These are phyloP conservation scores for Drosera spatulata DNA, from an alignment of 179 eudicot genomes.

Conservation along the genomic window DNA sequence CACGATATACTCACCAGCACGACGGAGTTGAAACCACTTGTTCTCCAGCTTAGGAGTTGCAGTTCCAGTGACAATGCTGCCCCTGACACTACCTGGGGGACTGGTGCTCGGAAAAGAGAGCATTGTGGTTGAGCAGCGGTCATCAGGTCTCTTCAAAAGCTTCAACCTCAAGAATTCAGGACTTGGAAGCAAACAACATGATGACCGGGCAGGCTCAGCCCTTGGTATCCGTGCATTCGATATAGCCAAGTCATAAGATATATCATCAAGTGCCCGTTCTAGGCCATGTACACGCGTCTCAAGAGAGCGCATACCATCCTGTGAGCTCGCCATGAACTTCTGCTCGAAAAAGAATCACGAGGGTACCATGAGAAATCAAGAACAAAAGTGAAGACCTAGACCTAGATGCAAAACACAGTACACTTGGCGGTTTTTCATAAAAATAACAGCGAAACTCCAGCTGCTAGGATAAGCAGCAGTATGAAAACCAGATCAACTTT, in stretches of 20 bases:
- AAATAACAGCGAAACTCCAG: too few species aligned
- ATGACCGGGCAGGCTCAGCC: slow-evolving; percentile 32
- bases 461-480: too few species aligned
- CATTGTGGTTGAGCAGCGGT: slow-evolving; percentile 29
- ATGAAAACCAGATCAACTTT: not conserved
- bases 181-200: slow-evolving; percentile 77
- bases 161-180: slow-evolving; percentile 70
- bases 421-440: too few species aligned
- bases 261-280: slow-evolving; percentile 72
- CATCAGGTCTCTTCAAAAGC: slow-evolving; percentile 62
- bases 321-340: slow-evolving; percentile 88
- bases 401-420: too few species aligned
- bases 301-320: slow-evolving; percentile 64
- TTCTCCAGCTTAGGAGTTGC: slow-evolving; percentile 23
- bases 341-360: slow-evolving; percentile 12
- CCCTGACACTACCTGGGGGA: slow-evolving; percentile 17
- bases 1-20: slow-evolving; percentile 35
- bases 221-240: slow-evolving; percentile 68
- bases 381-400: not conserved
- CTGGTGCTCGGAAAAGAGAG: slow-evolving; percentile 25
- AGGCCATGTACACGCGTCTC: slow-evolving; percentile 89
- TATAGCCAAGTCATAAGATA: slow-evolving; percentile 74
- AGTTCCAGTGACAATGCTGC: slow-evolving; percentile 17
- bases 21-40: slow-evolving; percentile 29
- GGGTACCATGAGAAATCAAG: not conserved